Evolutionary conservation across 768 basidiomycete genomes (phyloP), one percentile per base, ranked within the genome.

Genomic region (Russula sp.): DNA sequence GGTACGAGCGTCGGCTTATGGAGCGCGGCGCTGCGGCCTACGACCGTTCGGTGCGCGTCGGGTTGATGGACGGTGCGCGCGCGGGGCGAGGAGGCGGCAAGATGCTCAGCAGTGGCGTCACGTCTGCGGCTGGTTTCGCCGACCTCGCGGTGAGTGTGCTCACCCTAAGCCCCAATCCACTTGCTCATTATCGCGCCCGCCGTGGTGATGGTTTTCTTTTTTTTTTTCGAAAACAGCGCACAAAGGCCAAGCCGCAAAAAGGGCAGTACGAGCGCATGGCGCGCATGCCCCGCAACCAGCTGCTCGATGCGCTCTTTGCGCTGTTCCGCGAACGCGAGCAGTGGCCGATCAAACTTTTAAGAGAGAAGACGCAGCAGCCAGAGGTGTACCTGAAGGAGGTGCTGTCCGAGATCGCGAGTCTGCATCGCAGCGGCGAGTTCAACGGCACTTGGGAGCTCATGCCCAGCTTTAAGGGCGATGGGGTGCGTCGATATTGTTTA

Each of bases 251-350:
- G 71, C 79, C 76, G 1, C 72, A 78, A 18, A 89, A 90, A 67
- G 87, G 87, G 34, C 76, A 81, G 14, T 88, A 88, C 75, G 91
- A 94, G 73, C 88, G 90, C 67, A 88, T 90, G 83, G 87, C 89
- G n/a, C 90, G 94, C 71, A 86, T 97, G 75, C 91, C 92, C 7
- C 81, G 87, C 58, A 88, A 93, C 74, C 88, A 95, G 70, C 81
- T 97, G 8, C 79, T 93, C 72, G 92, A 97, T 72, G 75, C 87
- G 58, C 79, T 97, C 45, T 95, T 95, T 74, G 67, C 74, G 2
- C 77, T 86, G 7, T 98, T 95, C 78, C 81, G 83, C 61, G 85
- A 92, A 63, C 81, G 81, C 47, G 81, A 86, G n/a, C 85, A 84
- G 54, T 98, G 93, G 93, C 78, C 83, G 60, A 85, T 93, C 71